Percentiles rank a stretch among this genome's conserved stretches.
These are phyloP conservation scores for Histomonas meleagridis DNA, from an alignment of 208 protist species.

Conservation along the genomic window DNA sequence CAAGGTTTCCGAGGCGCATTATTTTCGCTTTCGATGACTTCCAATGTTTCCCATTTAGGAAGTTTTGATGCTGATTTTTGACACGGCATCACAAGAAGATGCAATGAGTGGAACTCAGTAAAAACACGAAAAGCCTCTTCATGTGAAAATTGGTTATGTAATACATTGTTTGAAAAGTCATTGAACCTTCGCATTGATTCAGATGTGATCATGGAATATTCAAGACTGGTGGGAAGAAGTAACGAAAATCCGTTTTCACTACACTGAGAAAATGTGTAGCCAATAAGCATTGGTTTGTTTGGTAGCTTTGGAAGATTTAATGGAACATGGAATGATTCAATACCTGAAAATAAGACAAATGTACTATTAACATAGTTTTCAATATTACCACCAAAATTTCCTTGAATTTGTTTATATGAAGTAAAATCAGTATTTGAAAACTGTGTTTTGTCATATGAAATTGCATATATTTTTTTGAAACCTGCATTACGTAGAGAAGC, in stretches of 20 bases:
- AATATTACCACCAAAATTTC: not conserved
- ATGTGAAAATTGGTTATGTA: not conserved
- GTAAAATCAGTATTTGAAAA: not conserved
- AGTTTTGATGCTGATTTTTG: not conserved
- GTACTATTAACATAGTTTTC: not conserved
- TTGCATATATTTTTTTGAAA: not conserved
- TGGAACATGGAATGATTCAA: not conserved
- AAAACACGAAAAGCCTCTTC: not conserved
- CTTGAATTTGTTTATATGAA: not conserved
- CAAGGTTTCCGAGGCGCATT: not conserved
- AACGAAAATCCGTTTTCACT: not conserved
- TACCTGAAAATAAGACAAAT: not conserved
- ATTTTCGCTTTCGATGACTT: not conserved
- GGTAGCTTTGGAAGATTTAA: not conserved
- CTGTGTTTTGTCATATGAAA: not conserved
- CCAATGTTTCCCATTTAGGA: not conserved
- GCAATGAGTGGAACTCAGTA: not conserved
- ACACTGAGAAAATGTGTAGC: not conserved
- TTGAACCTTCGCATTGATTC: not conserved
- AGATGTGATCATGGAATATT: not conserved
- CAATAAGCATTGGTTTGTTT: not conserved
- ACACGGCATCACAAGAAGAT: not conserved
- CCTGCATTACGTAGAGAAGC: not conserved
- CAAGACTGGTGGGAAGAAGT: not conserved
- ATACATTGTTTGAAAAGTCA: not conserved